These are phyloP conservation scores for Pseudopithomyces maydicus DNA, from an alignment of 2,329 filamentous ascomycete genomes.

Conservation along the genomic window DNA sequence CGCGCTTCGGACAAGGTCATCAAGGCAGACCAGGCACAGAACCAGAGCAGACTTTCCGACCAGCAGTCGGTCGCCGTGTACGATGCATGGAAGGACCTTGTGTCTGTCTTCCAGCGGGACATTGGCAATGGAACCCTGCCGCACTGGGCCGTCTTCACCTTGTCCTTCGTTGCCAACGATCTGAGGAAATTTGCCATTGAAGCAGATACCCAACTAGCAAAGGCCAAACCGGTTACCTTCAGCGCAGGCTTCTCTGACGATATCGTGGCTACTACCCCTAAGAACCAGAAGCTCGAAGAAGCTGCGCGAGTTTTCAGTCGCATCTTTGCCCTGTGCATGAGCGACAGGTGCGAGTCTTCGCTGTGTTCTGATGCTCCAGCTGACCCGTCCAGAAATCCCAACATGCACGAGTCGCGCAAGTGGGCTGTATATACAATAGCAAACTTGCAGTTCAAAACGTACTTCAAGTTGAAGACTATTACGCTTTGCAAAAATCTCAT, in stretches of 20 bases:
- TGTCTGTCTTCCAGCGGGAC: conserved; percentile 76
- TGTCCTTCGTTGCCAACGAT: conserved; percentile 88
- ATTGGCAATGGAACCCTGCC: conserved; percentile 79
- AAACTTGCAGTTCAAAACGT: conserved; percentile 96
- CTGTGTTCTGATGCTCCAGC: conserved; percentile 22
- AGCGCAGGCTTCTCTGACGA: conserved; percentile 74
- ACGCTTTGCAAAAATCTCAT: conserved; percentile 89
- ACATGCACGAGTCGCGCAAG: conserved; percentile 84
- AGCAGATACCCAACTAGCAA: conserved; percentile 74
- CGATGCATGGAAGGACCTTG: conserved; percentile 84
- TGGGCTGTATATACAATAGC: conserved; percentile 97
- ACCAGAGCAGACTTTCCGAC: conserved; percentile 47
- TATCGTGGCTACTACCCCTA: conserved; percentile 66
- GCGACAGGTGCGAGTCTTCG: conserved; percentile 69
- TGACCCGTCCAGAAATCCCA: conserved; percentile 64
- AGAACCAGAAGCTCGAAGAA: conserved; percentile 86
- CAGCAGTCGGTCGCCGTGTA: conserved; percentile 84
- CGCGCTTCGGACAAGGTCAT: conserved; percentile 77
- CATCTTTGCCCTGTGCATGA: conserved; percentile 88
- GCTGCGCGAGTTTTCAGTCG: conserved; percentile 88
- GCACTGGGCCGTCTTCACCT: conserved; percentile 89
- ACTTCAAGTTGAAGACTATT: conserved; percentile 92
- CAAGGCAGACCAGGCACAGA: conserved; percentile 62
- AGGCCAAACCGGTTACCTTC: conserved; percentile 54
- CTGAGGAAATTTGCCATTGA: conserved; percentile 87